Conservation (phyloP, 2,329 filamentous ascomycete species). For the Cercospora brassicicola region DNA sequence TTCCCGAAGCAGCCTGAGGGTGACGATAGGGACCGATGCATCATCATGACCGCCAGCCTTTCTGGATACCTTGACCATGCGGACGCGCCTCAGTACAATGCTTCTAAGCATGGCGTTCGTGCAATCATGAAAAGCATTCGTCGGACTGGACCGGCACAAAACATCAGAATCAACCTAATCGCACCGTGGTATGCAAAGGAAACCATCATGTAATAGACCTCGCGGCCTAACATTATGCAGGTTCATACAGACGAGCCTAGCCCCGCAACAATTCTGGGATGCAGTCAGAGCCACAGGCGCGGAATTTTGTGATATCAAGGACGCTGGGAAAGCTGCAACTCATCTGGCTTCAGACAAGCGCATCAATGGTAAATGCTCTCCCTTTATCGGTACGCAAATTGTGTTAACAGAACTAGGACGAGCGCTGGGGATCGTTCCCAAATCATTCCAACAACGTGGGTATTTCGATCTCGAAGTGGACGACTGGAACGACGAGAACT, state of each 20-base stretch:
- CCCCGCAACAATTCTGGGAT: constrained; percentile 25
- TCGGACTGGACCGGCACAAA: constrained; percentile 44
- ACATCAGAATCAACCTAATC: constrained; percentile 49
- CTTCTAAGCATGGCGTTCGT: constrained; percentile 45
- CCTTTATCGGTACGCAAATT: neutral
- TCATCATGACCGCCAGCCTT: constrained; percentile 53
- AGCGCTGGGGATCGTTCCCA: constrained; percentile 27
- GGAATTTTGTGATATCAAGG: constrained; percentile 28
- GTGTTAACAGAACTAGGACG: constrained; percentile 25
- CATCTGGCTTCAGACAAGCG: constrained; percentile 28
- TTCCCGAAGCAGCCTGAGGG: constrained; percentile 37
- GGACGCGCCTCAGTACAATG: constrained; percentile 42
- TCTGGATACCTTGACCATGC: constrained; percentile 52
- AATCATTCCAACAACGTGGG: constrained; percentile 6
- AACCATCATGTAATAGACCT: too few relatives aligned
- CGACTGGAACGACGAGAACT: constrained; percentile 17
- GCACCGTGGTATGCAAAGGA: constrained; percentile 29
- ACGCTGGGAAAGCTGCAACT: constrained; percentile 28
- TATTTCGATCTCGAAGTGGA: constrained; percentile 14
- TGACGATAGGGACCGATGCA: constrained; percentile 47
- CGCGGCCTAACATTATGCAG: constrained; percentile 15
- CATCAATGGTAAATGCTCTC: constrained; percentile 27
- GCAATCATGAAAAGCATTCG: constrained; percentile 46
- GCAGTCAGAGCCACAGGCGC: constrained; percentile 19
- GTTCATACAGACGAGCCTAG: constrained; percentile 32